Conservation (phyloP, 2,329 filamentous ascomycete species). For the Cladosporium sp. region DNA sequence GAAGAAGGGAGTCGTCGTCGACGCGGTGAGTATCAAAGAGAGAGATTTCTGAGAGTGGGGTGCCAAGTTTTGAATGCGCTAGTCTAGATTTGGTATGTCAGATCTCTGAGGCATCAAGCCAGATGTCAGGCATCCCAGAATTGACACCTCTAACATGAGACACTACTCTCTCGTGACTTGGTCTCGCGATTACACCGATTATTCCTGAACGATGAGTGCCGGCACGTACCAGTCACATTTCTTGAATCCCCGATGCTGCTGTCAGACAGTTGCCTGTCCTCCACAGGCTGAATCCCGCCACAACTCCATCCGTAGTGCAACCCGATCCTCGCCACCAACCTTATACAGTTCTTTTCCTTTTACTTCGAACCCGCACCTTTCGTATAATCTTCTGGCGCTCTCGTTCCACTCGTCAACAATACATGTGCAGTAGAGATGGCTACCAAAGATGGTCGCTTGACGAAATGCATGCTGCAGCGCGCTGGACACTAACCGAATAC, state of each 20-base stretch:
- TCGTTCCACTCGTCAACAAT: constrained; percentile 26
- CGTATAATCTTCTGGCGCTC: constrained; percentile 24
- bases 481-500: constrained; percentile 24
- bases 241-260: no score
- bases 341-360: constrained; percentile 21
- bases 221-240: no score
- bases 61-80: background rate
- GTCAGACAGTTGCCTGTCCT: no score
- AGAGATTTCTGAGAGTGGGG: background rate
- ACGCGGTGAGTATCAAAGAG: background rate
- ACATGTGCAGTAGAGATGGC: constrained; percentile 17
- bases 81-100: background rate
- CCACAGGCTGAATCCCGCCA: no score
- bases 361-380: constrained; percentile 25
- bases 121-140: background rate
- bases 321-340: constrained; percentile 12
- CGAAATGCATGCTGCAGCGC: constrained; percentile 20
- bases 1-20: constrained; percentile 9
- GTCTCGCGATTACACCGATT: no score
- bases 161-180: background rate
- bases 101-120: background rate
- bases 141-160: background rate
- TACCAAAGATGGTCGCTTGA: constrained; percentile 3
- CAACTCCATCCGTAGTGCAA: constrained; percentile 23
- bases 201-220: no score